phyloP scores from a whole-genome alignment of 2,329 filamentous ascomycete species.

The Mollisiaceae sp. region DNA sequence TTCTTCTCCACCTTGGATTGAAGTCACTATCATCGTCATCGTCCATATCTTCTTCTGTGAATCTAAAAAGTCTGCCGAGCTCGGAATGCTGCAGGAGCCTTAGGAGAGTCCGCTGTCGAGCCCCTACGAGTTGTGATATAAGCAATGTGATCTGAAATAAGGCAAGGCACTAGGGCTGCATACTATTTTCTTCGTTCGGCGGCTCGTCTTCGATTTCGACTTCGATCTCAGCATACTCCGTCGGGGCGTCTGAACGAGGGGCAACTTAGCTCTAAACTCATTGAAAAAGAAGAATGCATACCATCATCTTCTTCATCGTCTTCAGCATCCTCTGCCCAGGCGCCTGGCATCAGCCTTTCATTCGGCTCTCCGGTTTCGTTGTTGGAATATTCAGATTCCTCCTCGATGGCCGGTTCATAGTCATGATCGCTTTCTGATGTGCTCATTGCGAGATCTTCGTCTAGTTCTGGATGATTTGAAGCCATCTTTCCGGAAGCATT shows the following conservation, averaged over 20 bases:
- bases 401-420: neutral
- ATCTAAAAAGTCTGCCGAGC: conserved; percentile 32
- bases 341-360: neutral
- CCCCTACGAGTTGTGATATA: conserved; percentile 37
- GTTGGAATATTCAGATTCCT: neutral
- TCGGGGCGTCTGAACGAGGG: conserved; percentile 23
- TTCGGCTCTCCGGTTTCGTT: neutral
- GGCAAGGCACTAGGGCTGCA: conserved; percentile 40
- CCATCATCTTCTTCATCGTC: neutral
- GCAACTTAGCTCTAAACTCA: neutral
- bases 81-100: conserved; percentile 34
- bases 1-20: conserved; percentile 50
- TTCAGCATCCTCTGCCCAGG: neutral
- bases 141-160: conserved; percentile 36
- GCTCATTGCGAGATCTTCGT: neutral
- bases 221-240: conserved; percentile 23
- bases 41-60: conserved; percentile 28
- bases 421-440: neutral
- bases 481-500: neutral
- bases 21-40: conserved; percentile 31
- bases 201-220: conserved; percentile 26
- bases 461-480: neutral
- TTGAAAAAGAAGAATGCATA: neutral
- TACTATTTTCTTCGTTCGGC: conserved; percentile 42
- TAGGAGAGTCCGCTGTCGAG: conserved; percentile 32